Evolutionary conservation across 495 filamentous ascomycete genomes (phyloP).

Genomic region (Annulohypoxylon bovei): DNA sequence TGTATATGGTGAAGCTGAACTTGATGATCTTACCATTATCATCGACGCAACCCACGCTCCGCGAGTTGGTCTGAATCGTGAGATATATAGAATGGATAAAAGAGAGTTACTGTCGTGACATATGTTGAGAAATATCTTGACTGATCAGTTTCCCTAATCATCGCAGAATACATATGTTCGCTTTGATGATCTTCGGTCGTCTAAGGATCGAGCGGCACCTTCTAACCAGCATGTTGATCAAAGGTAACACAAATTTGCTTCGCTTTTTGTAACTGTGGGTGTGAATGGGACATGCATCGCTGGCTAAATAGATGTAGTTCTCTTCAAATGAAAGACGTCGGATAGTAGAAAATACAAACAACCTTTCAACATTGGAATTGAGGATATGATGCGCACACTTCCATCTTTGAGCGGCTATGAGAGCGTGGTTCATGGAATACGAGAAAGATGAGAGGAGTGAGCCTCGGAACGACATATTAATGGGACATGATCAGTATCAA

Average conservation of each 20-base stretch:
- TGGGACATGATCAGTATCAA: too few relatives aligned
- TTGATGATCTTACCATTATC: slow-evolving; percentile 32
- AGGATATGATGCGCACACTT: background rate
- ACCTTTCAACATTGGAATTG: background rate
- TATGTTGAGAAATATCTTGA: background rate
- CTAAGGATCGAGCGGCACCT: background rate
- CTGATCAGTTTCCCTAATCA: background rate
- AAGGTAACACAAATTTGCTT: background rate
- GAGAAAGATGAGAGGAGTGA: background rate
- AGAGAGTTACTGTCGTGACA: background rate
- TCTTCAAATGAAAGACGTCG: too few relatives aligned
- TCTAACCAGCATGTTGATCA: background rate
- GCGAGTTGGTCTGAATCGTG: slow-evolving; percentile 7
- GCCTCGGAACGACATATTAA: background rate
- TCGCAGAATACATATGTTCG: background rate
- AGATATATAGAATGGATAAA: slow-evolving; percentile 6
- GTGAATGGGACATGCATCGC: background rate
- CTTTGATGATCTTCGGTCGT: background rate
- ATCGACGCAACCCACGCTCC: slow-evolving; percentile 25
- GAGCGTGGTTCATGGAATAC: background rate
- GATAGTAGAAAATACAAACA: background rate
- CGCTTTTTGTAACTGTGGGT: background rate
- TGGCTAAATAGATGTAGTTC: background rate
- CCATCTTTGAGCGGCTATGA: background rate
- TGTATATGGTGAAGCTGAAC: background rate